These are phyloP conservation scores for Leptomonas seymouri DNA, from an alignment of 208 protist species.

Conservation along the genomic window DNA sequence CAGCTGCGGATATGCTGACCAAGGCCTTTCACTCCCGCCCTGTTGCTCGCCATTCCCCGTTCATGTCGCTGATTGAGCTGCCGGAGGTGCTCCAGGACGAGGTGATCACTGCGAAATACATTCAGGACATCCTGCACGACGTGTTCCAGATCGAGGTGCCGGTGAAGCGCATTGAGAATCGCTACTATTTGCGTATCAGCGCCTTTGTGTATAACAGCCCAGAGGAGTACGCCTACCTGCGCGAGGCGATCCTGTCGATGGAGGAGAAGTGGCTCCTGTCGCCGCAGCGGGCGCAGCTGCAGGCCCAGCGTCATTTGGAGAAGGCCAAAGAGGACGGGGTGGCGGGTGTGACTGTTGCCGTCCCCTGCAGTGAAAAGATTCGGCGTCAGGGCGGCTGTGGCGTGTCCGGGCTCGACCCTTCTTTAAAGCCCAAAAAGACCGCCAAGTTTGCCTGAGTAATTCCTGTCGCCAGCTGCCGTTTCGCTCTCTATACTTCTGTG, in stretches of 20 bases:
- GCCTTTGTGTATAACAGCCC: slow-evolving; percentile 91
- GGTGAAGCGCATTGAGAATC: slow-evolving; percentile 81
- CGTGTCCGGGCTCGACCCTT: slow-evolving; percentile 51
- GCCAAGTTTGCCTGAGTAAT: slow-evolving; percentile 35
- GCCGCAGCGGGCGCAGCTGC: slow-evolving; percentile 22
- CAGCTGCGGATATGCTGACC: slow-evolving; percentile 72
- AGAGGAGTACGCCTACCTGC: slow-evolving; percentile 82
- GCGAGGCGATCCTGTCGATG: slow-evolving; percentile 71
- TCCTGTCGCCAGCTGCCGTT: too few species aligned
- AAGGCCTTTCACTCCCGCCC: slow-evolving; percentile 59
- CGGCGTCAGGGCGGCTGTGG: slow-evolving; percentile 60
- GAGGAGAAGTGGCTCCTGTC: slow-evolving; percentile 52
- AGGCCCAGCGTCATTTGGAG: slow-evolving; percentile 2
- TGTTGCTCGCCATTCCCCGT: slow-evolving; percentile 69
- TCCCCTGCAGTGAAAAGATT: slow-evolving; percentile 65
- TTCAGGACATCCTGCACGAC: slow-evolving; percentile 82
- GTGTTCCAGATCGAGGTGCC: slow-evolving; percentile 85
- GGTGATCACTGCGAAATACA: slow-evolving; percentile 70
- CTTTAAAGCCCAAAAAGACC: slow-evolving; percentile 49
- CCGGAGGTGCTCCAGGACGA: slow-evolving; percentile 70
- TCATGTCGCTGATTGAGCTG: slow-evolving; percentile 90
- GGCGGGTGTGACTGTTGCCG: slow-evolving; percentile 3
- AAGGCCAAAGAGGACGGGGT: background rate
- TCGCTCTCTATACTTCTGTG: too few species aligned
- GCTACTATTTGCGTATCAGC: slow-evolving; percentile 86